Base-by-base conservation (phyloP, 768 basidiomycete species). In the Collybia mongolica region DNA sequence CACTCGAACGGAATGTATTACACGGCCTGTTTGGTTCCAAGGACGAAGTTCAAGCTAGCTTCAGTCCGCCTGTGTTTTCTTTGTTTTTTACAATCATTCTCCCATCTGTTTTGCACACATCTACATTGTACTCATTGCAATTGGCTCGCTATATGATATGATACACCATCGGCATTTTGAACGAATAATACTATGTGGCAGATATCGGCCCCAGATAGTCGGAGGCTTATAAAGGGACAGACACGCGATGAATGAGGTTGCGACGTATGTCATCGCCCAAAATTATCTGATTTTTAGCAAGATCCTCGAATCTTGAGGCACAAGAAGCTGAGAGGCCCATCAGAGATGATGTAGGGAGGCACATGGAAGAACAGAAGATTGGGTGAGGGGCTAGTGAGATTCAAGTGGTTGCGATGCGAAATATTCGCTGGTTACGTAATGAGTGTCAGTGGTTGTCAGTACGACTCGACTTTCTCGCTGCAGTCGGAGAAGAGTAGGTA, bases 361-460 rank as follows among this genome's bases (percentile, higher is more conserved):
- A 60, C 59, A 61, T 59, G 58, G 54, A 46, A 51, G 46, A 44
- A 46, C 37, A 50, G 54, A 47, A 52, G 50, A 32, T 32, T 32
- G 32, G 32, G 32, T 32, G 32, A 32, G 32, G 32, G 5, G 5
- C 32, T 32, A 32, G 32, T 32, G 32, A 32, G 32, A 32, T 32
- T 32, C 32, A 32, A 32, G 32, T 32, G 32, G 32, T 43, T 54
- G 52, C 46, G 48, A 54, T 60, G 59, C 59, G 60, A 60, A 40
- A 20, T 46, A 20, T 41, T 55, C 63, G 61, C 54, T 26, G 38
- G 51, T 63, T 64, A 60, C 48, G 56, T 59, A 59, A 62, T 48
- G 50, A 50, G 38, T 35, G 40, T 48, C 39, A 8, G 26, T 18
- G 38, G 52, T 37, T 52, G 46, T 42, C 51, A 55, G 43, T 38